phyloP scores from a whole-genome alignment of 1,284 basidiomycete species.

The Grifola frondosa region DNA sequence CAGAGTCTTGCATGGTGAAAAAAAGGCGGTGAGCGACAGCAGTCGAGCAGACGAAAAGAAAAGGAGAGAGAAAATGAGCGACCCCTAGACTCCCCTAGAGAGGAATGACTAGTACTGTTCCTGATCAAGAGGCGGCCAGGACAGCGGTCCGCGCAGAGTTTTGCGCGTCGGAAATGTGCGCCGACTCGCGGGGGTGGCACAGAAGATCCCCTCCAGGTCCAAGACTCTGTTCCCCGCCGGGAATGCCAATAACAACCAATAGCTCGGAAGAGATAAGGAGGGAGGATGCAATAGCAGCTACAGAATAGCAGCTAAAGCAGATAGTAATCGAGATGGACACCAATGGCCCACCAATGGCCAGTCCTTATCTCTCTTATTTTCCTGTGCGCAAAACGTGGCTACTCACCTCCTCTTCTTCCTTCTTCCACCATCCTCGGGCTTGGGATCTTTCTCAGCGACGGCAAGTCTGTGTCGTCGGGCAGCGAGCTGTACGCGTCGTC shows the following conservation, averaged over 20 bases:
- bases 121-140: too few relatives aligned
- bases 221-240: too few relatives aligned
- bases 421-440: constrained; percentile 14
- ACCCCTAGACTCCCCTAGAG: too few relatives aligned
- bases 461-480: constrained; percentile 10
- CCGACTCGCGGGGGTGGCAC: too few relatives aligned
- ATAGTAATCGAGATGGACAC: constrained; percentile 3
- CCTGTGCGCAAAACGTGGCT: constrained; percentile 15
- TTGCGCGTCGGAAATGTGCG: too few relatives aligned
- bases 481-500: constrained; percentile 9
- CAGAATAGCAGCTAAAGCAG: too few relatives aligned
- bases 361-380: constrained; percentile 21
- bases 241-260: too few relatives aligned
- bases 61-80: not conserved
- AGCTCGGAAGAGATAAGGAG: not conserved
- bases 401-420: constrained; percentile 20
- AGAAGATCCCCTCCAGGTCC: too few relatives aligned
- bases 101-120: too few relatives aligned
- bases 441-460: constrained; percentile 8
- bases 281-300: too few relatives aligned
- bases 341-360: not conserved
- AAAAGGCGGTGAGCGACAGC: not conserved
- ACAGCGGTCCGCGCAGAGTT: too few relatives aligned
- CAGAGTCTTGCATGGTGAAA: constrained; percentile 13
- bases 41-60: constrained; percentile 1